Percentiles rank a stretch among this genome's conserved stretches.
phyloP scores from a whole-genome alignment of 1,139 yeast genomes.

The Candida gigantensis region DNA sequence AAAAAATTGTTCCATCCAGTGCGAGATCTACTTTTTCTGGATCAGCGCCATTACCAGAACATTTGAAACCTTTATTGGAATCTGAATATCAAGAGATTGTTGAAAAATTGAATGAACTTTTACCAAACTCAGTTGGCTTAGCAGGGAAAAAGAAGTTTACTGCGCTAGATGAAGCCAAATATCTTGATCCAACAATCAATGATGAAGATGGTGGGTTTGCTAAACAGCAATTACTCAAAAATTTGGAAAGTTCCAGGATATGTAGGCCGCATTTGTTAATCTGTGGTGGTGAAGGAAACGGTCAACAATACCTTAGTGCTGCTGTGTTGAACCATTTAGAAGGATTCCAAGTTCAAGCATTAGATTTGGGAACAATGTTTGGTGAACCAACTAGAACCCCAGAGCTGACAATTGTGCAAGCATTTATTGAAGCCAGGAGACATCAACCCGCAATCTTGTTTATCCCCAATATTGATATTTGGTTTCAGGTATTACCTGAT shows the following conservation, averaged over 20 bases:
- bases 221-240: slow-evolving; percentile 62
- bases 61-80: slow-evolving; percentile 62
- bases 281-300: slow-evolving; percentile 77
- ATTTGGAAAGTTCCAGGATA: slow-evolving; percentile 63
- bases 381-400: slow-evolving; percentile 83
- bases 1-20: slow-evolving; percentile 88
- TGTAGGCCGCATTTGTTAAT: slow-evolving; percentile 82
- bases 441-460: slow-evolving; percentile 87
- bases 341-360: slow-evolving; percentile 84
- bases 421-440: slow-evolving; percentile 84
- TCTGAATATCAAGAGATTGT: slow-evolving; percentile 50
- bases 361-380: slow-evolving; percentile 77
- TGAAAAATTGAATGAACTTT: slow-evolving; percentile 51
- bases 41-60: slow-evolving; percentile 79
- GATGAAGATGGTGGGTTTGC: slow-evolving; percentile 69
- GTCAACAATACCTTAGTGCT: slow-evolving; percentile 83
- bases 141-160: slow-evolving; percentile 48
- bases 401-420: slow-evolving; percentile 82
- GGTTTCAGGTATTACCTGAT: slow-evolving; percentile 68
- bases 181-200: slow-evolving; percentile 56
- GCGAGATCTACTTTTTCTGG: slow-evolving; percentile 78
- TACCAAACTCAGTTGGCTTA: slow-evolving; percentile 55
- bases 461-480: slow-evolving; percentile 80
- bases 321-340: slow-evolving; percentile 83
- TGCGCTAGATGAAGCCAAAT: slow-evolving; percentile 70